Base-by-base conservation (phyloP, 2,329 filamentous ascomycete species). In the Periglandula ipomoeae region DNA sequence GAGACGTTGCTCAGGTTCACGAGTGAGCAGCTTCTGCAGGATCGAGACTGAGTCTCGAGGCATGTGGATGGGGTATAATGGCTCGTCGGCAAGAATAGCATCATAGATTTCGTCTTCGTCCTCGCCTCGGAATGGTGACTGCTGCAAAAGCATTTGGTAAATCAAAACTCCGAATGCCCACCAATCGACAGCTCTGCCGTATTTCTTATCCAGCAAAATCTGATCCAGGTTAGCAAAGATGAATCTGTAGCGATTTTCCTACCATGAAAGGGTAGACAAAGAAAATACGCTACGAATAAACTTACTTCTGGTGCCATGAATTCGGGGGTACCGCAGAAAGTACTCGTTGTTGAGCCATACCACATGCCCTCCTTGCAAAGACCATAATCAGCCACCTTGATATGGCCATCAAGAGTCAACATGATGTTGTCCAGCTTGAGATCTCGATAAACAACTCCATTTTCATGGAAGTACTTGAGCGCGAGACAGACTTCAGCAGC, bases 321-420 rank as follows among this genome's bases (percentile, higher is more conserved):
- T 65, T 98, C 93, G 15, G 93, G 93, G n/a, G 93, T 98, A 67
- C 93, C 93, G 65, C 93, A 98, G 74, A 98, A 98, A 7, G 93
- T 98, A 70, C 90, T 91, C 0, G 93, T 98, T 2, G 87, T 96
- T 49, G 87, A 91, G 39, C 89, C 89, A 64, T 94, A 98, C 90
- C 91, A 98, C 93, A 98, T 98, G 59, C 98, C 90, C 65, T 98
- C 93, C 70, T 98, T 98, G 74, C 94, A 98, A 44, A 98, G 80
- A 80, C 93, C 93, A 65, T 95, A 98, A 76, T 98, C 93, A 47
- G 81, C 93, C 74, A 98, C 89, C 76, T 97, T 97, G 74, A 98
- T 95, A 66, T 98, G 93, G 23, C 93, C 93, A 62, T 98, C 93
- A 41, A 95, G 76, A 1, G 89, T 94, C 61, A 98, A 74, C 42